Percentiles rank a stretch among this genome's conserved stretches.
Conservation (phyloP, 164 flowering plant genomes). For the Saururus chinensis region DNA sequence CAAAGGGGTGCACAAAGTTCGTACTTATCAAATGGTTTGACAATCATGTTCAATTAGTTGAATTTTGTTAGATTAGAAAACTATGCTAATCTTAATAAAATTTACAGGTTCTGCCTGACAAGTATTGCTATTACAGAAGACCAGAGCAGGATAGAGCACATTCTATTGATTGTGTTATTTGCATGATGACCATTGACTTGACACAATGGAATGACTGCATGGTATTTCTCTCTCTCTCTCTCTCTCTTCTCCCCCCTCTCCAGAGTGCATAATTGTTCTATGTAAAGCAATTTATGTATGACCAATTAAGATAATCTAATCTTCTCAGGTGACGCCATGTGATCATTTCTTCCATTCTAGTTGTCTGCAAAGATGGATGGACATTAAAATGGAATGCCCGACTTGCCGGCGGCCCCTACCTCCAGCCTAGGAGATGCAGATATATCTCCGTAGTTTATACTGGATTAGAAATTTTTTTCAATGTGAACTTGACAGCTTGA, state of each 20-base stretch:
- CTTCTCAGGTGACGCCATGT: conserved; percentile 85
- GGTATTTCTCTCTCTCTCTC: conserved; percentile 31
- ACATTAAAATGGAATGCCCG: conserved; percentile 98
- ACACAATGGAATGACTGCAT: conserved; percentile 73
- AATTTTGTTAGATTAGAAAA: too few species aligned
- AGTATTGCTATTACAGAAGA: conserved; percentile 79
- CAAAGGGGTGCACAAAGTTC: too few species aligned
- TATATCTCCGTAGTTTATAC: conserved; percentile 14
- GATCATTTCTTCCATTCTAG: conserved; percentile 96
- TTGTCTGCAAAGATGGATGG: conserved; percentile 99
- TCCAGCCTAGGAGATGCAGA: conserved; percentile 42
- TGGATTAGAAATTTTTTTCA: not conserved
- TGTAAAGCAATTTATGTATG: too few species aligned
- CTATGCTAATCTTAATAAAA: conserved; percentile 7
- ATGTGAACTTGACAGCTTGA: not conserved
- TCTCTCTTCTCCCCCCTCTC: not conserved
- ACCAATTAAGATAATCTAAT: conserved; percentile 1
- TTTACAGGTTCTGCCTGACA: conserved; percentile 89
- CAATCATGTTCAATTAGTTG: too few species aligned
- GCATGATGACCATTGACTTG: conserved; percentile 87
- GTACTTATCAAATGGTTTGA: too few species aligned
- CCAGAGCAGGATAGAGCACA: conserved; percentile 40
- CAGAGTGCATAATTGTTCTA: not conserved
- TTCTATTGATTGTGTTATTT: conserved; percentile 83
- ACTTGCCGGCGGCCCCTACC: conserved; percentile 93